These are phyloP conservation scores for Chlamydomonas asymmetrica DNA, from an alignment of 139 green algal genomes.

Conservation along the genomic window DNA sequence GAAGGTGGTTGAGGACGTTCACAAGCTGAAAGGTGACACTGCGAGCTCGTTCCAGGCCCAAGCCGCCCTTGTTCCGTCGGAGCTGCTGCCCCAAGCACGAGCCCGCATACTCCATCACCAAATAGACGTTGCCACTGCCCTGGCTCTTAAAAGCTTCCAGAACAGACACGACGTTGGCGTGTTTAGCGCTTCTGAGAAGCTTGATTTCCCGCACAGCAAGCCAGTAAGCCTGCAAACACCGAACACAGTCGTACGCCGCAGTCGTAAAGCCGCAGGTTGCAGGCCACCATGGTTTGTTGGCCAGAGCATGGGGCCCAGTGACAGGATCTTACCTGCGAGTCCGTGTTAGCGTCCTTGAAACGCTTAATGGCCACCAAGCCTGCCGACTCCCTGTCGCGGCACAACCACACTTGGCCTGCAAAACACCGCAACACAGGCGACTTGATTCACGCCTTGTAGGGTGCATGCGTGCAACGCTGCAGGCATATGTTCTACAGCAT, in stretches of 20 bases:
- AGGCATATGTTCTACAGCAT: no score
- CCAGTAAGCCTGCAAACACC: slow-evolving; percentile 22
- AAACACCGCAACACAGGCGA: no score
- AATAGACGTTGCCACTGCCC: slow-evolving; percentile 20
- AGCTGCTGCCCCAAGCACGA: slow-evolving; percentile 20
- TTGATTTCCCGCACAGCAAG: slow-evolving; percentile 30
- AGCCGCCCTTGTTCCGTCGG: slow-evolving; percentile 20
- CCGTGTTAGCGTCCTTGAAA: slow-evolving; percentile 34
- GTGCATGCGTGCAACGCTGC: no score
- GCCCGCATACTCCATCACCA: slow-evolving; percentile 35
- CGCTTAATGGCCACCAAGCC: slow-evolving; percentile 32
- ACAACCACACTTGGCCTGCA: no score
- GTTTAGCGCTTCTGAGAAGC: slow-evolving; percentile 12
- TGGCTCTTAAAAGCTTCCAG: slow-evolving; percentile 27
- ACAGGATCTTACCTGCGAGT: slow-evolving; percentile 36
- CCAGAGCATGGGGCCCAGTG: no score
- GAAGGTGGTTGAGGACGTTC: slow-evolving; percentile 16
- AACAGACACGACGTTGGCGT: slow-evolving; percentile 22
- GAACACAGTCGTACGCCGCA: no score
- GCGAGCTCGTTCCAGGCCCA: slow-evolving; percentile 1
- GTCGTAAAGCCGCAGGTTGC: no score
- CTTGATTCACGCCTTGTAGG: no score
- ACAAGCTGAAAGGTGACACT: slow-evolving; percentile 21
- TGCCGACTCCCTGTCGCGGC: slow-evolving; percentile 18
- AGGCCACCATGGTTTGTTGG: no score